These are phyloP conservation scores for Tritrichomonas foetus DNA, from an alignment of 208 protist genomes.

Conservation along the genomic window DNA sequence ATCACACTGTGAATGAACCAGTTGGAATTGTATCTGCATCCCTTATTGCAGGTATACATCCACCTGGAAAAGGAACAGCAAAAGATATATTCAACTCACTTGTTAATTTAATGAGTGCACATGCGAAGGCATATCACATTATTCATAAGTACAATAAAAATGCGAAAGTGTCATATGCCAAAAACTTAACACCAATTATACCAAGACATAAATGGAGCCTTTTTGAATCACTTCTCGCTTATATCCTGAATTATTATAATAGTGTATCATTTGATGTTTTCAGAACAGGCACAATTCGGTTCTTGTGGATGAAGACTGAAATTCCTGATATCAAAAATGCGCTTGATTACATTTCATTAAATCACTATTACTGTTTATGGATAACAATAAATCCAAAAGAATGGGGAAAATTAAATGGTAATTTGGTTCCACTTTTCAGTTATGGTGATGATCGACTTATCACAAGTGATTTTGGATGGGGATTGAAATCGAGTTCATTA, in stretches of 20 bases:
- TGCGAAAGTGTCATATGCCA: background rate
- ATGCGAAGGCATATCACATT: background rate
- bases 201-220: background rate
- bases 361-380: background rate
- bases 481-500: background rate
- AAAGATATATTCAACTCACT: background rate
- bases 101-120: background rate
- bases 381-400: background rate
- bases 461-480: conserved; percentile 5
- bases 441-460: too few relatives aligned
- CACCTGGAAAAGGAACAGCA: background rate
- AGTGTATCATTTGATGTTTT: background rate
- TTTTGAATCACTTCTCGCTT: background rate
- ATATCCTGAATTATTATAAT: background rate
- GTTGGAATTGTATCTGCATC: background rate
- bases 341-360: background rate
- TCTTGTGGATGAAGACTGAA: background rate
- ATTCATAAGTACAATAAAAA: background rate
- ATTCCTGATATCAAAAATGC: background rate
- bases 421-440: too few relatives aligned
- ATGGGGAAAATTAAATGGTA: background rate
- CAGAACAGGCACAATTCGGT: background rate
- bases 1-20: conserved; percentile 3
- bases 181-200: background rate
- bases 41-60: background rate